Conservation (phyloP, 768 basidiomycete species). For the Termitomyces sp. region DNA sequence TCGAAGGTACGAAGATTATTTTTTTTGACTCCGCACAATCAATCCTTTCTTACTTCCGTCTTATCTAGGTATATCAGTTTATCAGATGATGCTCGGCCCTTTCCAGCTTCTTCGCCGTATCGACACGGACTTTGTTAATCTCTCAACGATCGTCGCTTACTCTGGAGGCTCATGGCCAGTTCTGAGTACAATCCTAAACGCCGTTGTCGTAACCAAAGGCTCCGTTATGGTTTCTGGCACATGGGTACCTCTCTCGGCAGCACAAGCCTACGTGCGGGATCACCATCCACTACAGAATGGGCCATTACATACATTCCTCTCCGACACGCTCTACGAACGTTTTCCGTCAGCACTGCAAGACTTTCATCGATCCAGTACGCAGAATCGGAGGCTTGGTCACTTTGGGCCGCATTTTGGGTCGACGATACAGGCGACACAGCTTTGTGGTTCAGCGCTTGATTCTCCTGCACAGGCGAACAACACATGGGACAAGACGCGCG, state of each 20-base stretch:
- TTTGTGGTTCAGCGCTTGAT: slow-evolving; percentile 16
- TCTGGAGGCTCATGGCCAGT: slow-evolving; percentile 37
- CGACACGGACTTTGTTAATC: slow-evolving; percentile 77
- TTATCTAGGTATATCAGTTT: slow-evolving; percentile 64
- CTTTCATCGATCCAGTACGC: slow-evolving; percentile 46
- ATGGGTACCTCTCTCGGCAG: slow-evolving; percentile 65
- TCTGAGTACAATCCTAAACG: slow-evolving; percentile 40
- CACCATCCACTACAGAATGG: slow-evolving; percentile 36
- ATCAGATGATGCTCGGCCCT: slow-evolving; percentile 60
- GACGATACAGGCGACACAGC: slow-evolving; percentile 40
- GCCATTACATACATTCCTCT: slow-evolving; percentile 54
- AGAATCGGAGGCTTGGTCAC: slow-evolving; percentile 47
- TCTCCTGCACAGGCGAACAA: background rate
- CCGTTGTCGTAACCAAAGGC: slow-evolving; percentile 49
- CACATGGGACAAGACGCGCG: slow-evolving; percentile 14
- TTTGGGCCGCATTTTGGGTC: slow-evolving; percentile 66
- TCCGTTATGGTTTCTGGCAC: slow-evolving; percentile 54
- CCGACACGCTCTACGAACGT: slow-evolving; percentile 55
- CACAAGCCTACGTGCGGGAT: slow-evolving; percentile 49
- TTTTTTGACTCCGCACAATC: slow-evolving; percentile 10
- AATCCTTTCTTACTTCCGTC: slow-evolving; percentile 5
- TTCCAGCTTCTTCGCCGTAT: slow-evolving; percentile 64
- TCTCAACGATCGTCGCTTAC: slow-evolving; percentile 53
- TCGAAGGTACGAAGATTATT: slow-evolving; percentile 52
- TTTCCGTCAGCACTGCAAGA: slow-evolving; percentile 64